Base-by-base conservation (phyloP, 2,329 filamentous ascomycete genomes). In the Aureobasidium melanogenum region DNA sequence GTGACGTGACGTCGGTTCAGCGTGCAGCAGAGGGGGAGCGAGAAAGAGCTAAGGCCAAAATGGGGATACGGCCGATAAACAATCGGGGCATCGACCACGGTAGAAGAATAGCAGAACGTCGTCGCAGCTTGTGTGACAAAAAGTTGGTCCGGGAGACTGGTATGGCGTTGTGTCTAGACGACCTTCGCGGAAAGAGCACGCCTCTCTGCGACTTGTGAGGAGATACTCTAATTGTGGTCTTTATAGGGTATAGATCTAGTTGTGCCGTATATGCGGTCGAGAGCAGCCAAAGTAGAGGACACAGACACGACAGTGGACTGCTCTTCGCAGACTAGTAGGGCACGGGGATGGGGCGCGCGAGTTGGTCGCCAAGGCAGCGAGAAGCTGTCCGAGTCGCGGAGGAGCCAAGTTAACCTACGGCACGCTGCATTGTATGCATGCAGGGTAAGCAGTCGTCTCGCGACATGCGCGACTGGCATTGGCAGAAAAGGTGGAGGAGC, bases 301-400 rank as follows among this genome's bases (percentile, higher is more conserved):
- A 41, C 38, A 55, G 51, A 30, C 36, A 30, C 26, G 17, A 44
- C 43, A 46, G 38, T 56, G 26, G 39, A n/a, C 24, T 43, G 51
- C 51, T 54, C 14, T 24, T 54, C 51, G 51, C 36, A 15, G 30
- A 55, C 51, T 39, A 56, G 12, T 32, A 10, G n/a, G 43, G 43
- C 43, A 58, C 55, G 55, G 55, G 32, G 28, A 36, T 48, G 43
- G 28, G 28, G 39, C 52, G 28, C 39, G 28, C 39, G 39, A 34
- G 39, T 44, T 44, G 52, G 52, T 58, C 55, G 55, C 55, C 55
- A 58, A 58, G 55, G 55, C 32, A 58, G 55, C 43, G 55, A 38
- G 28, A 46, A 26, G 19, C 41, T 58, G 55, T 24, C 41, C 55
- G 55, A 58, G 30, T 47, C 43, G 41, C n/a, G 55, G 22, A 43